phyloP scores from a whole-genome alignment of 305 asterid genomes.

The Fraxinus ornus region DNA sequence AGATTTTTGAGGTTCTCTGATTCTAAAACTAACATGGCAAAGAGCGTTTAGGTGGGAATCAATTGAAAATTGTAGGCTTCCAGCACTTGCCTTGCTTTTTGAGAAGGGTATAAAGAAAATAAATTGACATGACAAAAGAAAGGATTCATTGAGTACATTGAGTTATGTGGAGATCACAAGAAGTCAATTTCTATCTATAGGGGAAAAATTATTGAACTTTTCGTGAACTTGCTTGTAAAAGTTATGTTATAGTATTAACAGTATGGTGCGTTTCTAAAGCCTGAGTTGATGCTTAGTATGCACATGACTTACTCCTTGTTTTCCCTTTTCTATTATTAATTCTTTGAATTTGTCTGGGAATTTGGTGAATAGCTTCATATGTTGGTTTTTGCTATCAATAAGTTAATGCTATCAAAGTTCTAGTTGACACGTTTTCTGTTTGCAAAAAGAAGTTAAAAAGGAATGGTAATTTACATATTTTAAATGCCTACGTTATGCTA shows the following conservation, averaged over 20 bases:
- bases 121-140: conserved; percentile 2
- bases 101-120: conserved; percentile 19
- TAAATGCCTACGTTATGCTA: conserved; percentile 12
- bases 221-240: not conserved
- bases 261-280: conserved; percentile 4
- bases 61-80: conserved; percentile 15
- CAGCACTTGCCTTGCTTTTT: not conserved
- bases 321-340: not conserved
- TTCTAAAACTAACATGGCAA: conserved; percentile 7
- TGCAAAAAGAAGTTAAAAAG: conserved; percentile 3
- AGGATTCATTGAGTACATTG: conserved; percentile 14
- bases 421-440: conserved; percentile 2
- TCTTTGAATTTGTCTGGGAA: conserved; percentile 3
- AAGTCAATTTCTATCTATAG: conserved; percentile 6
- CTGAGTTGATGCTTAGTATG: not conserved
- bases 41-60: not conserved
- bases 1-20: not conserved
- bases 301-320: not conserved
- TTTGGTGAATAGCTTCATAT: conserved; percentile 14
- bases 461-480: not conserved
- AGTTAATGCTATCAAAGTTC: conserved; percentile 3
- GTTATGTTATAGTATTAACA: not conserved
- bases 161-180: conserved; percentile 6
- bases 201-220: not conserved
- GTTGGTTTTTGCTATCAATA: conserved; percentile 17